Percentiles rank a stretch among this genome's conserved stretches.
phyloP scores from a whole-genome alignment of 1,284 basidiomycete species.

The Pseudozyma hubeiensis region DNA sequence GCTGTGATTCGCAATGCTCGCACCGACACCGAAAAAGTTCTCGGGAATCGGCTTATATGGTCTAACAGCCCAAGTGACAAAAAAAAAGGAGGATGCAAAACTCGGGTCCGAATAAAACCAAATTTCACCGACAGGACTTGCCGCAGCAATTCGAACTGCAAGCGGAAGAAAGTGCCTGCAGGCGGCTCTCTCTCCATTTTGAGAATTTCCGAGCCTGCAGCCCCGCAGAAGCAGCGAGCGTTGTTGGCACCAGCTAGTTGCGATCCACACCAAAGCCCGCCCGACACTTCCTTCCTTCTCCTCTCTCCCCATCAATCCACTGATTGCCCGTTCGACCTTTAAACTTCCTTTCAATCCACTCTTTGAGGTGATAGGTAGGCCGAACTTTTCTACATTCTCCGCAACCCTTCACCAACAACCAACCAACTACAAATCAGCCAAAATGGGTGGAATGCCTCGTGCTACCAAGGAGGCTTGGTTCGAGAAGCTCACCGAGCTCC shows the following conservation, averaged over 20 bases:
- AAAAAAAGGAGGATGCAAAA: background rate
- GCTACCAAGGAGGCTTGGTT: constrained; percentile 95
- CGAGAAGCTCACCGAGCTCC: constrained; percentile 89
- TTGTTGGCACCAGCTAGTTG: background rate
- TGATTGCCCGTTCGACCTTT: constrained; percentile 38
- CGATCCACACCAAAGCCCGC: background rate
- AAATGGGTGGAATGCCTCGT: constrained; percentile 86
- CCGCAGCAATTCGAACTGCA: constrained; percentile 24
- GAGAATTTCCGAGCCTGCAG: background rate
- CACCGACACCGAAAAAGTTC: constrained; percentile 10
- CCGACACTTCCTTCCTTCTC: background rate
- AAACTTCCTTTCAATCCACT: constrained; percentile 64
- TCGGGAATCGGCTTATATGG: constrained; percentile 27
- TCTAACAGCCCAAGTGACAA: background rate
- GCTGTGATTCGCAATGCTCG: background rate
- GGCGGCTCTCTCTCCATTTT: background rate
- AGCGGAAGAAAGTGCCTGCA: background rate
- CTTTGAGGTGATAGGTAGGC: constrained; percentile 64
- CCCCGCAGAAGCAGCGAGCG: too few species aligned
- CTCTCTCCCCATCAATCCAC: constrained; percentile 20
- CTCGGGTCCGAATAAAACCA: constrained; percentile 21
- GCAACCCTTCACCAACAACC: constrained; percentile 14
- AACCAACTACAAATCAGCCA: constrained; percentile 16
- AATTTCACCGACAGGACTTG: constrained; percentile 19
- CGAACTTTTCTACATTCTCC: constrained; percentile 25